phyloP scores from a whole-genome alignment of 495 filamentous ascomycete genomes.

The Penicillium turbatum region DNA sequence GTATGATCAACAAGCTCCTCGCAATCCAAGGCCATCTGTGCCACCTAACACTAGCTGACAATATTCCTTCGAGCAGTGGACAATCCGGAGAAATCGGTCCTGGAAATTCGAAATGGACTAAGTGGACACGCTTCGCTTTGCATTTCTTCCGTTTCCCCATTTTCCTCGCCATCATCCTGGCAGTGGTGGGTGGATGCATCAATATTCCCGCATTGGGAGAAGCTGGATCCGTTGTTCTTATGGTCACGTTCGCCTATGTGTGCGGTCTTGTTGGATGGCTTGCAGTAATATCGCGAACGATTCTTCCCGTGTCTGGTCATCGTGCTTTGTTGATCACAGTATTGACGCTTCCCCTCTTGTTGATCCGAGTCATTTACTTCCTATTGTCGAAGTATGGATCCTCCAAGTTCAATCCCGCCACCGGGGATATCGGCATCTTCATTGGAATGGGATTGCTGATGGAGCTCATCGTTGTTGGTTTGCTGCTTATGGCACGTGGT shows the following conservation, averaged over 20 bases:
- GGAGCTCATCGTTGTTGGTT: slow-evolving; percentile 25
- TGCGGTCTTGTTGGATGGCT: slow-evolving; percentile 25
- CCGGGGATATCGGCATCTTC: slow-evolving; percentile 21
- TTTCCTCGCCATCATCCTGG: slow-evolving; percentile 23
- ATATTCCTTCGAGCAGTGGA: slow-evolving; percentile 16
- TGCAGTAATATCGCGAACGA: slow-evolving; percentile 19
- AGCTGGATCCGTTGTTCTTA: slow-evolving; percentile 24
- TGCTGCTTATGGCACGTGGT: slow-evolving; percentile 24
- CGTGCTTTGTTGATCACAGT: slow-evolving; percentile 19
- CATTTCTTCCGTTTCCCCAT: slow-evolving; percentile 29
- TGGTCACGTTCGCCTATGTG: slow-evolving; percentile 26
- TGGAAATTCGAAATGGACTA: slow-evolving; percentile 29
- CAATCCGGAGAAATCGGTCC: slow-evolving; percentile 30
- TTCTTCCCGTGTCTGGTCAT: slow-evolving; percentile 21
- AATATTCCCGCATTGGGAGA: slow-evolving; percentile 17
- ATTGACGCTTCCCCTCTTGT: slow-evolving; percentile 26
- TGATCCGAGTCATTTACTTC: slow-evolving; percentile 25
- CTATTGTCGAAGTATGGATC: slow-evolving; percentile 24
- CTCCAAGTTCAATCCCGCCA: slow-evolving; percentile 19
- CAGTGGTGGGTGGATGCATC: slow-evolving; percentile 24
- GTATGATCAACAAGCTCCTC: slow-evolving; percentile 11
- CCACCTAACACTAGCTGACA: background rate
- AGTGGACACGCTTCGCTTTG: slow-evolving; percentile 11
- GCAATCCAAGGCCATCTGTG: background rate
- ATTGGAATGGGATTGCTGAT: slow-evolving; percentile 31